Evolutionary conservation across 768 basidiomycete species (phyloP).

Genomic region (Austroboletus eburneus): DNA sequence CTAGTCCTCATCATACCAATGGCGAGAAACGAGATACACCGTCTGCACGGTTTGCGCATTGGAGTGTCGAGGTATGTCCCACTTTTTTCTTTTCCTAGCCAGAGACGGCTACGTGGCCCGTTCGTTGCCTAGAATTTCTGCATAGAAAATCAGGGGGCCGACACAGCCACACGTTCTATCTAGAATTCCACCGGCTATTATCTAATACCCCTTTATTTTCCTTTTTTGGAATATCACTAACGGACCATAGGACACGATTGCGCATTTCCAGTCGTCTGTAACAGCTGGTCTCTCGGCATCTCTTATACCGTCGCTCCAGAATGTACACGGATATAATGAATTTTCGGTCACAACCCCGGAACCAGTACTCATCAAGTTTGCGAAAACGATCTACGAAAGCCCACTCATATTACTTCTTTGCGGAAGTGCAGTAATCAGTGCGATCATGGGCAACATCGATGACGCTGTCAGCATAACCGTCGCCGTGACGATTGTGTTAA

Average conservation of each 20-base stretch:
- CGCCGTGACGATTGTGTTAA: conserved; percentile 89
- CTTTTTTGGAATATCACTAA: conserved; percentile 7
- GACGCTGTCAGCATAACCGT: conserved; percentile 92
- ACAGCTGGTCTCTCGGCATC: conserved; percentile 58
- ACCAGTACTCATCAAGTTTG: conserved; percentile 80
- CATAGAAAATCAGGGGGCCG: conserved; percentile 7
- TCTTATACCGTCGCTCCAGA: conserved; percentile 60
- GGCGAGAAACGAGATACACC: conserved; percentile 46
- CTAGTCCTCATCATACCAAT: conserved; percentile 10
- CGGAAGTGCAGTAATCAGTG: conserved; percentile 85
- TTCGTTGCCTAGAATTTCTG: conserved; percentile 1
- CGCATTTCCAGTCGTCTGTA: conserved; percentile 62
- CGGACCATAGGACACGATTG: conserved; percentile 60
- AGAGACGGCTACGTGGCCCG: conserved; percentile 1
- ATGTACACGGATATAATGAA: conserved; percentile 85
- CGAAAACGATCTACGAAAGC: conserved; percentile 93
- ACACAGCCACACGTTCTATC: conserved; percentile 11
- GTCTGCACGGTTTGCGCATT: conserved; percentile 66
- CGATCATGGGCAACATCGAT: conserved; percentile 91
- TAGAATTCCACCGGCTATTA: conserved; percentile 4
- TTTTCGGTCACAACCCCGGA: conserved; percentile 84
- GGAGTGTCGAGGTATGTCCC: conserved; percentile 54
- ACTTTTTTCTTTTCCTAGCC: background rate
- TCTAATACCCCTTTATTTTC: background rate
- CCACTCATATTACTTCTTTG: conserved; percentile 88